A percentile compares a stretch with the other conserved stretches of the same genome.
Evolutionary conservation across 768 basidiomycete species (phyloP).

Genomic region (Crucibulum laeve): DNA sequence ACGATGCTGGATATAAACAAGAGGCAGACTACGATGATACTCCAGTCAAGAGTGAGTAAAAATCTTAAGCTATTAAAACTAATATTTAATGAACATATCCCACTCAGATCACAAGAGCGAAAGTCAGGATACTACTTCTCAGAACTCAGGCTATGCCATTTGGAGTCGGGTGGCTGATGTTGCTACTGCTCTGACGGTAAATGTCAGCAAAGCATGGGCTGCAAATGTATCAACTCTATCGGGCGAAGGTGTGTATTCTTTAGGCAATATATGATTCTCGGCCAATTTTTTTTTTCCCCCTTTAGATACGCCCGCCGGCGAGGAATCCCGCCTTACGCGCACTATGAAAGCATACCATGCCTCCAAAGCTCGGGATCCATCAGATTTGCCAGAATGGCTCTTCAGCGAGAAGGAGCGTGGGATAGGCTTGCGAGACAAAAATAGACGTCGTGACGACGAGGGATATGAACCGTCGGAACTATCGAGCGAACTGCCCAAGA

Average conservation of each 20-base stretch:
- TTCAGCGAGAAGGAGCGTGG: conserved; percentile 55
- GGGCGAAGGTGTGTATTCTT: conserved; percentile 36
- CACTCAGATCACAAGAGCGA: conserved; percentile 2
- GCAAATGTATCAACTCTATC: conserved; percentile 31
- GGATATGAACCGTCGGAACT: too few relatives aligned
- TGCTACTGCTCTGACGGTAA: conserved; percentile 49
- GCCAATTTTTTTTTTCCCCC: not conserved
- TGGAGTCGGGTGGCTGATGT: conserved; percentile 57
- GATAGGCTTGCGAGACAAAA: too few relatives aligned
- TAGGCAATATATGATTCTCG: not conserved
- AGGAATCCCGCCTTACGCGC: conserved; percentile 56
- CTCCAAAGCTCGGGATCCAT: conserved; percentile 48
- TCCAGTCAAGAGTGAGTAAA: too few relatives aligned
- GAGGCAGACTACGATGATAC: too few relatives aligned
- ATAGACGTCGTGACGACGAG: too few relatives aligned
- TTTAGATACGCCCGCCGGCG: conserved; percentile 46
- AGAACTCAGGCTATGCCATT: conserved; percentile 17
- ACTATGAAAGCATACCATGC: conserved; percentile 69
- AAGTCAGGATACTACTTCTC: not conserved
- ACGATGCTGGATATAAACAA: too few relatives aligned
- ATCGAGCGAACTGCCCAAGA: too few relatives aligned
- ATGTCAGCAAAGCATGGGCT: conserved; percentile 55
- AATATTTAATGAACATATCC: too few relatives aligned
- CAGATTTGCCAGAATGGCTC: conserved; percentile 64
- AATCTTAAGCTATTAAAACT: too few relatives aligned